These are phyloP conservation scores for Neofusicoccum cordaticola DNA, from an alignment of 2,329 filamentous ascomycete species.

Conservation along the genomic window DNA sequence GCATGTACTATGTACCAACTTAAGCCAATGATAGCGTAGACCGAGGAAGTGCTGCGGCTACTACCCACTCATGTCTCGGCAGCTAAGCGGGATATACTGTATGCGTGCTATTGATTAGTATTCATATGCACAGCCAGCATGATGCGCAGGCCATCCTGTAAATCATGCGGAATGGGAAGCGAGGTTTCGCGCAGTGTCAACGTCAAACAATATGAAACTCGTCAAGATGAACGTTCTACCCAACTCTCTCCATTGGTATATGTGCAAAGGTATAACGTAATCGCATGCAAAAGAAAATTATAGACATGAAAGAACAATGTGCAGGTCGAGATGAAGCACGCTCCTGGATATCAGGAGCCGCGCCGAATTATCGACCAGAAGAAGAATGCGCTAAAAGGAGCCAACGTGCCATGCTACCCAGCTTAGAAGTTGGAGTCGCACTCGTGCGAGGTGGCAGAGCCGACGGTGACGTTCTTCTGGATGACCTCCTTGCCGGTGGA, in stretches of 20 bases:
- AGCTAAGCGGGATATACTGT: too few relatives aligned
- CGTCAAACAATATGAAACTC: background rate
- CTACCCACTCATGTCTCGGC: too few relatives aligned
- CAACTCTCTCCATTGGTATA: slow-evolving; percentile 12
- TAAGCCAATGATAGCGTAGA: slow-evolving; percentile 32
- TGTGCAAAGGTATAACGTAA: background rate
- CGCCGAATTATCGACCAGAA: background rate
- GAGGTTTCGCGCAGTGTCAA: background rate
- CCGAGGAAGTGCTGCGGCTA: slow-evolving; percentile 41
- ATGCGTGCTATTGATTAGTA: slow-evolving; percentile 21
- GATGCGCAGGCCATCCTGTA: too few relatives aligned
- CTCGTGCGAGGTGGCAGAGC: slow-evolving; percentile 25
- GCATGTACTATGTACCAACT: slow-evolving; percentile 30
- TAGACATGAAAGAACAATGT: background rate
- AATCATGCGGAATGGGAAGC: too few relatives aligned
- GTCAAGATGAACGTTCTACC: background rate
- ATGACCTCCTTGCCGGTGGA: slow-evolving; percentile 50
- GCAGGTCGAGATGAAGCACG: background rate
- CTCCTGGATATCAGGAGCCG: background rate
- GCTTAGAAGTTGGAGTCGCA: slow-evolving; percentile 33
- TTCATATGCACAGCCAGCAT: slow-evolving; percentile 42
- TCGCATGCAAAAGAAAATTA: background rate
- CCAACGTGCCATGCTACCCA: background rate
- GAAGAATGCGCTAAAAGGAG: background rate
- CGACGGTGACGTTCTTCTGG: slow-evolving; percentile 52